phyloP scores from a whole-genome alignment of 495 filamentous ascomycete genomes.

The Hyaloscypha hepaticicola region DNA sequence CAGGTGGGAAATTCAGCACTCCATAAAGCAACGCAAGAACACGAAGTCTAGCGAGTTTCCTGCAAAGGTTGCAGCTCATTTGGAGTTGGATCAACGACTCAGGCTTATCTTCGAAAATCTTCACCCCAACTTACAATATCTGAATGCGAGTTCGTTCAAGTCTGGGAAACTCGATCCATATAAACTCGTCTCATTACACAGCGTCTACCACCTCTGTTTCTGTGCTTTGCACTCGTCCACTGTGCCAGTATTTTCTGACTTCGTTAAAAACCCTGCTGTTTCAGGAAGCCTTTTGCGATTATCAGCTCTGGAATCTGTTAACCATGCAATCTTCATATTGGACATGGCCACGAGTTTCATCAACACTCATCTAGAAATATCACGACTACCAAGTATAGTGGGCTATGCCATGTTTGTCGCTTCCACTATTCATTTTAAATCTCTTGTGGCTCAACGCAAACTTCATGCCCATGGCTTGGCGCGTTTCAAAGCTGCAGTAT shows the following conservation, averaged over 20 bases:
- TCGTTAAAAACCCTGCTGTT: constrained; percentile 1
- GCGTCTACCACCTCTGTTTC: constrained; percentile 18
- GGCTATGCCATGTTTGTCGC: constrained; percentile 21
- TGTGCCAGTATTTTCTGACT: constrained; percentile 21
- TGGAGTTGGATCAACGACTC: constrained; percentile 11
- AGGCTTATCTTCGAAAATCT: constrained; percentile 8
- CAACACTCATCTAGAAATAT: constrained; percentile 7
- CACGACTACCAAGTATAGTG: constrained; percentile 14
- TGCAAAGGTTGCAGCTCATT: constrained; percentile 4
- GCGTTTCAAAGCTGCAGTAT: constrained; percentile 15
- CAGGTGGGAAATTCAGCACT: constrained; percentile 21
- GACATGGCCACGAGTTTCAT: constrained; percentile 24
- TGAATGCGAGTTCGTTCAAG: background rate
- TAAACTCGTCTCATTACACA: constrained; percentile 12
- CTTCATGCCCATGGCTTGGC: constrained; percentile 5
- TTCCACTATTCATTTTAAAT: constrained; percentile 21
- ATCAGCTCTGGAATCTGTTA: constrained; percentile 17
- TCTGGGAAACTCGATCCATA: constrained; percentile 7
- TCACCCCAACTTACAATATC: constrained; percentile 3
- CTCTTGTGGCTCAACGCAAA: constrained; percentile 20
- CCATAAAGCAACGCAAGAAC: constrained; percentile 1
- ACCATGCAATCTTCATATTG: constrained; percentile 12
- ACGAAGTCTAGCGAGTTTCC: background rate
- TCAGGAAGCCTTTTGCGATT: constrained; percentile 13
- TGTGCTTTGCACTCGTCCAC: constrained; percentile 20